These are phyloP conservation scores for Ilex asprella DNA, from an alignment of 257 asterid species.

Conservation along the genomic window DNA sequence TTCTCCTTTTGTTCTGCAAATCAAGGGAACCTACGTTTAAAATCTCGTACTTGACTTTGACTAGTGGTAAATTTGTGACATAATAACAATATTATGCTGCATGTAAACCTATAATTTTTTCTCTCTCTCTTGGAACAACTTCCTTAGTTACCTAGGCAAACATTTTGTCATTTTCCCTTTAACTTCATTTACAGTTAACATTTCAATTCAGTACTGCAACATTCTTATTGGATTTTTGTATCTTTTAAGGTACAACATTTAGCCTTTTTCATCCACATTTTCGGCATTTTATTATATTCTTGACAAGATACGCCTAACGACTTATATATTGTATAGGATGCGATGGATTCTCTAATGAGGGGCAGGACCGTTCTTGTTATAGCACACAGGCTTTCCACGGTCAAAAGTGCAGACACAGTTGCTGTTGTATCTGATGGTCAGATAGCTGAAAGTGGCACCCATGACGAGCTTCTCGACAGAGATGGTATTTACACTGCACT, in stretches of 20 bases:
- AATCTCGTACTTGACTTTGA: too few species aligned
- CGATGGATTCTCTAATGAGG: slow-evolving; percentile 84
- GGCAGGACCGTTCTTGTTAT: slow-evolving; percentile 85
- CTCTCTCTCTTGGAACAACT: too few species aligned
- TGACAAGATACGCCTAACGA: not conserved
- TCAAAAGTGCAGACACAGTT: slow-evolving; percentile 71
- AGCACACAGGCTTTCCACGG: slow-evolving; percentile 88
- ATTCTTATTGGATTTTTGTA: not conserved
- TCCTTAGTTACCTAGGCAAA: too few species aligned
- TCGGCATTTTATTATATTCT: not conserved
- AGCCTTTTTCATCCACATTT: not conserved
- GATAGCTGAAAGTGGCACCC: slow-evolving; percentile 74
- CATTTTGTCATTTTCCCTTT: too few species aligned
- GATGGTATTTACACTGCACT: slow-evolving; percentile 67
- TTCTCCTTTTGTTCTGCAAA: too few species aligned
- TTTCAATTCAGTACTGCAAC: not conserved
- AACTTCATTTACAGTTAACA: too few species aligned
- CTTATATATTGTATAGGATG: slow-evolving; percentile 41
- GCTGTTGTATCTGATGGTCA: slow-evolving; percentile 80
- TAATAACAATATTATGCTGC: too few species aligned
- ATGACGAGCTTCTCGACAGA: slow-evolving; percentile 52
- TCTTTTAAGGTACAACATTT: not conserved
- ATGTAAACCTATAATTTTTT: too few species aligned
- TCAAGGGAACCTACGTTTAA: too few species aligned
- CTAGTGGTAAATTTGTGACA: too few species aligned